Conservation (phyloP, 148 eudicot species). For the Vaccinium macrocarpon region DNA sequence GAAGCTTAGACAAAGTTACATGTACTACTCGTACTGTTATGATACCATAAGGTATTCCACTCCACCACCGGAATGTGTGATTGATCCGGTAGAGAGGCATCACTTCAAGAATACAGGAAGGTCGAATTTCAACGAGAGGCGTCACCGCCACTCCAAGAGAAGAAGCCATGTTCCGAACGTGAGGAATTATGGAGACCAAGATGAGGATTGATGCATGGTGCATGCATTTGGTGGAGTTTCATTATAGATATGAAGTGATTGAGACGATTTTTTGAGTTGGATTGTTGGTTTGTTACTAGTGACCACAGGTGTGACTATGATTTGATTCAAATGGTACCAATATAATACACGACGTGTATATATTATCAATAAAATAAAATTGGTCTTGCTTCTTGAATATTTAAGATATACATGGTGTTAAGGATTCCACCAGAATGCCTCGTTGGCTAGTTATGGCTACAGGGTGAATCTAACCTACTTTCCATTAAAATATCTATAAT, state of each 20-base stretch:
- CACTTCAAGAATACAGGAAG: constrained; percentile 46
- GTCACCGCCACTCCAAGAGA: constrained; percentile 20
- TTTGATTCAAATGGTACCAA: background rate
- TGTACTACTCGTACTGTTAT: constrained; percentile 54
- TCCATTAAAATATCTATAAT: no score
- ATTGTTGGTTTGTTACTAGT: background rate
- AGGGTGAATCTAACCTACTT: no score
- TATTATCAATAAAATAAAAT: background rate
- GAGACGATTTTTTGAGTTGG: background rate
- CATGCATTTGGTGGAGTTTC: background rate
- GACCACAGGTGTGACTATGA: background rate
- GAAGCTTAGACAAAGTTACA: constrained; percentile 30
- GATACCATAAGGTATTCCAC: constrained; percentile 37
- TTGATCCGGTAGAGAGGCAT: constrained; percentile 30
- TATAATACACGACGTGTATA: background rate
- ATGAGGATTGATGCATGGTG: constrained; percentile 18
- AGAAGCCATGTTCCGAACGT: constrained; percentile 21
- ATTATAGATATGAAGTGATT: background rate
- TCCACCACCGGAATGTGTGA: constrained; percentile 47
- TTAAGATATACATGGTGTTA: background rate
- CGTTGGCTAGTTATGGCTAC: no score
- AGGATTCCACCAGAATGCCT: no score
- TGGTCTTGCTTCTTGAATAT: background rate
- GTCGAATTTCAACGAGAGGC: constrained; percentile 25
- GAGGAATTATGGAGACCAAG: constrained; percentile 30